Conservation (phyloP, 202 grass and related monocot species). For the Bolboschoenoplectus hybrid region DNA sequence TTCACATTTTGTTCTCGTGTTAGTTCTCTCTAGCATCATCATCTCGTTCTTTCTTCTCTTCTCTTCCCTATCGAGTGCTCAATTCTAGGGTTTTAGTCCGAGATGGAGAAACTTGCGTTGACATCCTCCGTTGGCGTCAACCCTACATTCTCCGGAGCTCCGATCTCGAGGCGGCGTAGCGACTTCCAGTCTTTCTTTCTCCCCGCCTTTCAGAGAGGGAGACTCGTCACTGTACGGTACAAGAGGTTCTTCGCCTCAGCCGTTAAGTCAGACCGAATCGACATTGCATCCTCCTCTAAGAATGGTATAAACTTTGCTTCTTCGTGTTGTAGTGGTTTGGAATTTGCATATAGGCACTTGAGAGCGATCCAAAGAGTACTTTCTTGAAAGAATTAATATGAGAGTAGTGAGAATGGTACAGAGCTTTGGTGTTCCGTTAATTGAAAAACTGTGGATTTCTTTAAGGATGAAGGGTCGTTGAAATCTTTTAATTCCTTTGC, state of each 20-base stretch:
- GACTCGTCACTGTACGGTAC: conserved; percentile 5
- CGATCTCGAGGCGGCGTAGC: neutral
- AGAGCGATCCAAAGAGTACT: neutral
- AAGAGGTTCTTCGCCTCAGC: conserved; percentile 21
- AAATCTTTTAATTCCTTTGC: neutral
- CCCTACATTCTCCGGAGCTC: conserved; percentile 37
- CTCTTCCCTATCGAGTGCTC: neutral
- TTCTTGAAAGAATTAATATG: neutral
- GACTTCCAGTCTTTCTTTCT: conserved; percentile 25
- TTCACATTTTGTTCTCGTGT: neutral
- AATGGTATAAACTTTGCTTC: conserved; percentile 26
- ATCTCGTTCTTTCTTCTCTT: neutral
- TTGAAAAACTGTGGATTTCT: neutral
- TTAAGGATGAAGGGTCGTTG: neutral
- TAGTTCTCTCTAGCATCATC: conserved; percentile 3
- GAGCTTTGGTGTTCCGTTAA: neutral
- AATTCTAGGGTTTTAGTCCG: conserved; percentile 35
- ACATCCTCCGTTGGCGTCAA: neutral
- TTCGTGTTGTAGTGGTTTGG: neutral
- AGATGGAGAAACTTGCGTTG: conserved; percentile 32
- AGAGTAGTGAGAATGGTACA: neutral
- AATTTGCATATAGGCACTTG: neutral
- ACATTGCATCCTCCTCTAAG: conserved; percentile 25
- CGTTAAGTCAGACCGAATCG: conserved; percentile 16
- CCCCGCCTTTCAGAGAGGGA: conserved; percentile 23